These are phyloP conservation scores for Penicillium pulvis DNA, from an alignment of 495 filamentous ascomycete genomes.

Conservation along the genomic window DNA sequence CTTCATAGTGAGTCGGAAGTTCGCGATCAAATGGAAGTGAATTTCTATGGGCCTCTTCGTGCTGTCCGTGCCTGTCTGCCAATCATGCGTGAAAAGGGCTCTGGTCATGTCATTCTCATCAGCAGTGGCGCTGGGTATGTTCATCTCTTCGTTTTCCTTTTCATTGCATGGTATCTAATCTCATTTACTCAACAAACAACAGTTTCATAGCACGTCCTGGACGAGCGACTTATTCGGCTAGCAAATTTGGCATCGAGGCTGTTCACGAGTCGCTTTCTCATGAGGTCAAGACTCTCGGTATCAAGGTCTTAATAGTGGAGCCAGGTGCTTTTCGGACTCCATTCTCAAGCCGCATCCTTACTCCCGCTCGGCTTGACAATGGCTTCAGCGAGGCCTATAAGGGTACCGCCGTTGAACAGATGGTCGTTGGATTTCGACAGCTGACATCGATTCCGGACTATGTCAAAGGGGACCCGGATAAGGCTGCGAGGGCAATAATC, in stretches of 20 bases:
- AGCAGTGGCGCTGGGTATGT: constrained; percentile 50
- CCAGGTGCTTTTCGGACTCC: constrained; percentile 55
- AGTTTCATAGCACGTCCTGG: constrained; percentile 30
- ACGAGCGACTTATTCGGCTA: constrained; percentile 32
- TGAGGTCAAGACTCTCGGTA: constrained; percentile 39
- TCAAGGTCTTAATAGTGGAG: constrained; percentile 50
- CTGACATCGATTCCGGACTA: constrained; percentile 7
- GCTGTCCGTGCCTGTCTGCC: constrained; percentile 47
- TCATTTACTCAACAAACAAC: background rate
- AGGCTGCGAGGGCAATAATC: constrained; percentile 21
- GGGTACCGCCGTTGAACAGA: constrained; percentile 39
- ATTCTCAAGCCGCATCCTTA: constrained; percentile 29
- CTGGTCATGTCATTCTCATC: constrained; percentile 51
- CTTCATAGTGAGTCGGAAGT: constrained; percentile 39
- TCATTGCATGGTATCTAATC: background rate
- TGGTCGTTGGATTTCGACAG: constrained; percentile 20
- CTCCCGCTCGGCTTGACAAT: constrained; percentile 6
- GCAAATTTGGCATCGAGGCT: constrained; percentile 37
- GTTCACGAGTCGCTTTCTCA: constrained; percentile 39
- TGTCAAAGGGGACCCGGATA: constrained; percentile 24
- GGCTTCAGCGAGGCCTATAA: constrained; percentile 43
- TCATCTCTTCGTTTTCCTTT: constrained; percentile 29
- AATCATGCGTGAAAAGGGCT: constrained; percentile 43
- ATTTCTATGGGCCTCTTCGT: constrained; percentile 52
- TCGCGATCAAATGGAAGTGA: constrained; percentile 46